Base-by-base conservation (phyloP, 768 basidiomycete species). In the Leccinum rimulosum region DNA sequence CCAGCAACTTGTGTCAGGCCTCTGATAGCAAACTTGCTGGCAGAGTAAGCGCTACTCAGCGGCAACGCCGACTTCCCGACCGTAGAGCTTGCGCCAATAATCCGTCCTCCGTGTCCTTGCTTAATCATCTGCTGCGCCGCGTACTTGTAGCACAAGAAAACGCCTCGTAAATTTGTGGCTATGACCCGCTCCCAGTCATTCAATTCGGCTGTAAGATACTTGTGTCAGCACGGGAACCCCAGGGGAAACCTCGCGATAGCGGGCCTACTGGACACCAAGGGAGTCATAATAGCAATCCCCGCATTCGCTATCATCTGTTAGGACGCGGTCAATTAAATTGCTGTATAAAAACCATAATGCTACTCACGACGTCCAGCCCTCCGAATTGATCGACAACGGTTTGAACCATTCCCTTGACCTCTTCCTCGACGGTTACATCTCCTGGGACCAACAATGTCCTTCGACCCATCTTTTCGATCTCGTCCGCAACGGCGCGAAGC, bases 21-120 rank as follows among this genome's bases (percentile, higher is more conserved):
- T 31, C 77, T 74, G 31, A 81, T 55, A 9, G 75, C 77, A 35
- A 76, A 80, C 49, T 81, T 81, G 9, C 76, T 73, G 9, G 76
- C 66, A 48, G 58, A 59, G 57, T 80, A 81, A 25, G 47, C 47
- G 22, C 22, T 48, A 19, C 12, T 1, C 11, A 48, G 8, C 47
- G 22, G 0, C 14, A n/a, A 4, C 28, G 30, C 50, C 30, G 50
- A 50, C n/a, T 11, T 50, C 11, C 50, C 50, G 7, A 0, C 28
- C 10, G n/a, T 31, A 17, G 50, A 52, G 31, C 31, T 52, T n/a
- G 31, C 50, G 5, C 50, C 50, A 22, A 52, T 52, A 22, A 52
- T 52, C 10, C 31, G 50, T 12, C 50, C 50, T 22, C 31, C 31
- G 3, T n/a, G 30, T 19, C 50, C 30, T 6, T 14, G 50, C 19